Conservation (phyloP, 2,329 filamentous ascomycete genomes). For the Hypoxylon rubiginosum region DNA sequence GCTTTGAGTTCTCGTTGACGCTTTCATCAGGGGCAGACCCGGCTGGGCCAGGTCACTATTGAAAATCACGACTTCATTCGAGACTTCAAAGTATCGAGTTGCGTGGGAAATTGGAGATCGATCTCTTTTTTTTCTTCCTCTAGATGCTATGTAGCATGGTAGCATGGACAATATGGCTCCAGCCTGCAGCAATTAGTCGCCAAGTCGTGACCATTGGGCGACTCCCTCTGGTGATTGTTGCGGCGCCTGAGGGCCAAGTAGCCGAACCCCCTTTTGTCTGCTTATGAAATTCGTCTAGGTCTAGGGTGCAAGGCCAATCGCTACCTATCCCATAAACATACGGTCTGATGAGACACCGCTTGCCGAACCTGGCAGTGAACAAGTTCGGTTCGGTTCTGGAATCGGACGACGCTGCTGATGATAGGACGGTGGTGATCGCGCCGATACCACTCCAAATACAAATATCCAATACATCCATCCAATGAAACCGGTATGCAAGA, state of each 20-base stretch:
- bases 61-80: constrained; percentile 22
- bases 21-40: constrained; percentile 28
- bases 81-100: constrained; percentile 19
- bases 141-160: neutral
- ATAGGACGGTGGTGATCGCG: constrained; percentile 42
- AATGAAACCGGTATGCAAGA: constrained; percentile 46
- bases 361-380: constrained; percentile 41
- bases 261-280: constrained; percentile 28
- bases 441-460: constrained; percentile 41
- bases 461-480: constrained; percentile 43
- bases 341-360: constrained; percentile 38
- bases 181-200: constrained; percentile 3
- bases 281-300: constrained; percentile 23
- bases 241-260: constrained; percentile 20
- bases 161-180: no score
- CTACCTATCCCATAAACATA: constrained; percentile 16
- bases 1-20: constrained; percentile 22
- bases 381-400: constrained; percentile 43
- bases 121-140: constrained; percentile 1
- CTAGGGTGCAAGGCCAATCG: constrained; percentile 15
- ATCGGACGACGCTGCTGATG: constrained; percentile 40
- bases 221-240: constrained; percentile 15
- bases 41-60: constrained; percentile 22
- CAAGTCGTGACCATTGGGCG: constrained; percentile 6
- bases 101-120: constrained; percentile 19